phyloP scores from a whole-genome alignment of 2,329 filamentous ascomycete species.

The Hymenoscyphus albidus region DNA sequence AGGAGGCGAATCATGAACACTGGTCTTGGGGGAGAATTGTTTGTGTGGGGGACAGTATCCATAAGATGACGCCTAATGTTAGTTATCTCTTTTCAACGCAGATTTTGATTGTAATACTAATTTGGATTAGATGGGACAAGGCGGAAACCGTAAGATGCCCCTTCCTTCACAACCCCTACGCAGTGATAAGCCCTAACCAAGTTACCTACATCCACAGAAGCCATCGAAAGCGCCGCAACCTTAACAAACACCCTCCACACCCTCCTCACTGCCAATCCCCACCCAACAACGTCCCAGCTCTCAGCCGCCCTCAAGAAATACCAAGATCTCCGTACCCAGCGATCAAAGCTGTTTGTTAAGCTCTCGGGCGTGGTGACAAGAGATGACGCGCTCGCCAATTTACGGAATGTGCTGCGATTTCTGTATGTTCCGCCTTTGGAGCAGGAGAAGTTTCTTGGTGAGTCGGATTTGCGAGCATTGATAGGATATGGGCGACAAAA shows the following conservation, averaged over 20 bases:
- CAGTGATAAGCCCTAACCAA: too few species aligned
- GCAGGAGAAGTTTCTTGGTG: constrained; percentile 16
- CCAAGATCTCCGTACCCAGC: constrained; percentile 14
- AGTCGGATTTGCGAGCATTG: background rate
- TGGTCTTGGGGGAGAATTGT: constrained; percentile 27
- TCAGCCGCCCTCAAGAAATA: constrained; percentile 14
- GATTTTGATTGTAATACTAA: background rate
- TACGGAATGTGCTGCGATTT: constrained; percentile 20
- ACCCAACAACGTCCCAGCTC: constrained; percentile 2
- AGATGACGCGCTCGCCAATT: constrained; percentile 15
- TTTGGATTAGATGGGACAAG: constrained; percentile 33
- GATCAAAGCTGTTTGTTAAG: constrained; percentile 19
- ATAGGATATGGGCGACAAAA: background rate
- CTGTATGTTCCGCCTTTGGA: constrained; percentile 15
- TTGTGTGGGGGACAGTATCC: constrained; percentile 27
- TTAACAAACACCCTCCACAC: constrained; percentile 34
- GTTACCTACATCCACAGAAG: constrained; percentile 17
- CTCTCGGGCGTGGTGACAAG: constrained; percentile 18
- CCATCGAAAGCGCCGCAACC: constrained; percentile 39
- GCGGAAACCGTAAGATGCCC: constrained; percentile 34
- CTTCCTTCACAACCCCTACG: too few species aligned
- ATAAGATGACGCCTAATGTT: constrained; percentile 32
- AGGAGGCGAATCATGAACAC: constrained; percentile 24
- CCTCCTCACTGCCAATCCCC: background rate
- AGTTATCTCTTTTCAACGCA: constrained; percentile 21